Evolutionary conservation across 2,329 filamentous ascomycete species (phyloP).

Genomic region (Hymenoscyphus albidus): DNA sequence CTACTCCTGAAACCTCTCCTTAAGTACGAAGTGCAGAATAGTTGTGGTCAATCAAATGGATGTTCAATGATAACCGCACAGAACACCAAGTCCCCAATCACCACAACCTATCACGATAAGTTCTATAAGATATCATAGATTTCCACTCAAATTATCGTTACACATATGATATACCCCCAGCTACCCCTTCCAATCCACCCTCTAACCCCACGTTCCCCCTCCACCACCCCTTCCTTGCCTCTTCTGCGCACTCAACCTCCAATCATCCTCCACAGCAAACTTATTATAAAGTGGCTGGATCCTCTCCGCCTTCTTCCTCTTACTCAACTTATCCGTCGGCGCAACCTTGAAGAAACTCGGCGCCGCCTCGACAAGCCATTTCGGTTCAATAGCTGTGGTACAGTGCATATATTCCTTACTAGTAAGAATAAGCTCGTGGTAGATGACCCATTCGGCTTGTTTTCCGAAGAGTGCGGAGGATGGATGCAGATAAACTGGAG

Average conservation of each 20-base stretch:
- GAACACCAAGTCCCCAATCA: too few relatives aligned
- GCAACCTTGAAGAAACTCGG: slow-evolving; percentile 99
- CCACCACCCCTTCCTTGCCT: slow-evolving; percentile 79
- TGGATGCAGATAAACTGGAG: slow-evolving; percentile 91
- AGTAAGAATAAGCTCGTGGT: slow-evolving; percentile 84
- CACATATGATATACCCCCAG: too few relatives aligned
- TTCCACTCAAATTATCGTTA: too few relatives aligned
- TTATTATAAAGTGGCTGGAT: slow-evolving; percentile 95
- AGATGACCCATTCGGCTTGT: slow-evolving; percentile 93
- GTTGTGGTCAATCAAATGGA: too few relatives aligned
- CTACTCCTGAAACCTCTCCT: too few relatives aligned
- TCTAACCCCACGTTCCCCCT: slow-evolving; percentile 86
- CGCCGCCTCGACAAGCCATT: slow-evolving; percentile 91
- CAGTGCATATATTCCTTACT: slow-evolving; percentile 98
- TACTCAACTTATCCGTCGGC: slow-evolving; percentile 77
- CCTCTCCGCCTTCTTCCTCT: slow-evolving; percentile 88
- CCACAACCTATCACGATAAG: too few relatives aligned
- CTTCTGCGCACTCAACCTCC: slow-evolving; percentile 85
- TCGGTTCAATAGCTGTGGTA: slow-evolving; percentile 89
- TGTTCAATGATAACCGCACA: too few relatives aligned
- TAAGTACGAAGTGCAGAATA: too few relatives aligned
- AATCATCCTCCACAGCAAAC: slow-evolving; percentile 89
- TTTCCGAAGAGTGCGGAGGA: slow-evolving; percentile 91
- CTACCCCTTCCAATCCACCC: neutral
- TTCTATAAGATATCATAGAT: too few relatives aligned